These are phyloP conservation scores for Coemansia sp. DNA, from an alignment of 192 early-diverging fungal species.

Conservation along the genomic window DNA sequence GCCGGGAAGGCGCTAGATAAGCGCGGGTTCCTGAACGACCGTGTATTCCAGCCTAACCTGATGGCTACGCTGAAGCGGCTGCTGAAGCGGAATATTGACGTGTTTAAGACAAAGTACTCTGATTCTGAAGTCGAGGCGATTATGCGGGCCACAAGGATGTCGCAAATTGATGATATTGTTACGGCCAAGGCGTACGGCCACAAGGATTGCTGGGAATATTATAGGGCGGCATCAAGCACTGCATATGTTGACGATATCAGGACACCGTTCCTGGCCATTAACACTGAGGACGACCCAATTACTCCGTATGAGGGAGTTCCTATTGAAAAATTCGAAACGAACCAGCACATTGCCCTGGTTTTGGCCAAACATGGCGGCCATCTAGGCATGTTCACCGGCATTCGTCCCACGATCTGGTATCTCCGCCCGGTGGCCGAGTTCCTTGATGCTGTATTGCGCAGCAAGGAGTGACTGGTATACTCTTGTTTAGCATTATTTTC, in stretches of 20 bases:
- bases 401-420: slow-evolving; percentile 56
- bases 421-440: slow-evolving; percentile 65
- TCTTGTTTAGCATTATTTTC: background rate
- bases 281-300: slow-evolving; percentile 87
- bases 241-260: slow-evolving; percentile 60
- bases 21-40: slow-evolving; percentile 53
- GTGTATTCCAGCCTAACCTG: slow-evolving; percentile 63
- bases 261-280: slow-evolving; percentile 77
- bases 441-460: slow-evolving; percentile 16
- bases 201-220: slow-evolving; percentile 81
- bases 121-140: slow-evolving; percentile 57
- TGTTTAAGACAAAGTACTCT: slow-evolving; percentile 34
- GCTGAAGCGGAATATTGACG: slow-evolving; percentile 37
- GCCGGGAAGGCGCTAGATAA: slow-evolving; percentile 44
- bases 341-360: slow-evolving; percentile 77
- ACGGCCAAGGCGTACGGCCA: slow-evolving; percentile 74
- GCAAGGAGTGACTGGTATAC: background rate
- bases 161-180: slow-evolving; percentile 75
- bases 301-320: slow-evolving; percentile 67
- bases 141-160: slow-evolving; percentile 59
- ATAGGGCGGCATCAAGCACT: slow-evolving; percentile 60
- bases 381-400: slow-evolving; percentile 70
- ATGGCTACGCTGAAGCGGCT: slow-evolving; percentile 56
- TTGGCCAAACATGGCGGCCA: slow-evolving; percentile 82
- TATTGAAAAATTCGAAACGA: slow-evolving; percentile 65